These are phyloP conservation scores for Lithocarpus polystachyus DNA, from an alignment of 306 rosid genomes.

Conservation along the genomic window DNA sequence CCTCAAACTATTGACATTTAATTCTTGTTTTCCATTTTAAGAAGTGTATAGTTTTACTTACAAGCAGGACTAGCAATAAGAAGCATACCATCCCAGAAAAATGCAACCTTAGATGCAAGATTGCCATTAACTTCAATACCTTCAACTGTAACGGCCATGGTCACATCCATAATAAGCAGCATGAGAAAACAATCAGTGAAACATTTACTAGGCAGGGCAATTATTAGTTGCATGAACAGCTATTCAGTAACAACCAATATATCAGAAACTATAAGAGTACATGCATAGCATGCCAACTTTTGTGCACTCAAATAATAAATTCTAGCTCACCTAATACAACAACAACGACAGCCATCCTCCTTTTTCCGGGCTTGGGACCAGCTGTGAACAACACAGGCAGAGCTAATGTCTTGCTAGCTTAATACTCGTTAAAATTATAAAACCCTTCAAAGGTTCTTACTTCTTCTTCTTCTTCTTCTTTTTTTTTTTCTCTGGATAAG, in stretches of 20 bases:
- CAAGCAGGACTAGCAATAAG: slow-evolving; percentile 87
- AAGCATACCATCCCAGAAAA: slow-evolving; percentile 94
- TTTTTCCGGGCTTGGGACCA: too few species aligned
- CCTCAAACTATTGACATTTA: background rate
- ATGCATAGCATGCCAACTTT: background rate
- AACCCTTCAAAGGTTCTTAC: too few species aligned
- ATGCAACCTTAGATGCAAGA: slow-evolving; percentile 78
- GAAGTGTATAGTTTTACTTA: slow-evolving; percentile 39
- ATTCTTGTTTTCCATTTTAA: background rate
- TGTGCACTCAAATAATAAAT: background rate
- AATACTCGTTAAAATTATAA: too few species aligned
- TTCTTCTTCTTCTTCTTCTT: too few species aligned
- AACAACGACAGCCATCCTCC: too few species aligned
- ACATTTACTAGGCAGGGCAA: background rate
- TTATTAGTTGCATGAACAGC: background rate
- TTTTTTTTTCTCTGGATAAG: too few species aligned
- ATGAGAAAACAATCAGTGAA: slow-evolving; percentile 20
- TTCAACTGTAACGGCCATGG: slow-evolving; percentile 98
- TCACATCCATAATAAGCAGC: slow-evolving; percentile 96
- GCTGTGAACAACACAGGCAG: too few species aligned
- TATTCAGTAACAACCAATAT: background rate
- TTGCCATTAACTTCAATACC: slow-evolving; percentile 95
- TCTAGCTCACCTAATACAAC: too few species aligned
- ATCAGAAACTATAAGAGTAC: background rate
- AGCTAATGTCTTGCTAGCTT: too few species aligned